Percentiles rank a stretch among this genome's conserved stretches.
Evolutionary conservation across 805 yeast species (phyloP).

Genomic region (Starmerella bombi): DNA sequence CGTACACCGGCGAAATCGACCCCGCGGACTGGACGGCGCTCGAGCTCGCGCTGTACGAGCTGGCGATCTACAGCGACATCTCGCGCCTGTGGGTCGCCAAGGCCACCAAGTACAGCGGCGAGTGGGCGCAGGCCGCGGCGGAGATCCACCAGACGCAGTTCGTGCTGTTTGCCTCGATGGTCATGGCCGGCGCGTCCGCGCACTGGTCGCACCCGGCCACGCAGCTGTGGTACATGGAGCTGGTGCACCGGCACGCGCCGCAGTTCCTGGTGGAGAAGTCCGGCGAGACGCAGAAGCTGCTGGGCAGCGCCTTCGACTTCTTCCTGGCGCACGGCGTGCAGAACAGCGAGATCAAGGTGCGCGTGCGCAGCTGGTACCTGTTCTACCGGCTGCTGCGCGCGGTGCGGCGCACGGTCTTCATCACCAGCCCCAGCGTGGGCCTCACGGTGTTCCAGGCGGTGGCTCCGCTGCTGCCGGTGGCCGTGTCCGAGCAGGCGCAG

Average conservation of each 20-base stretch:
- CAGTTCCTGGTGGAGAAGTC: conserved; percentile 33
- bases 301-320: conserved; percentile 49
- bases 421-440: conserved; percentile 31
- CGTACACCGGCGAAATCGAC: background rate
- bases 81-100: conserved; percentile 16
- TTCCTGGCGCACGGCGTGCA: conserved; percentile 79
- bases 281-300: conserved; percentile 31
- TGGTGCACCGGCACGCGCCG: conserved; percentile 64
- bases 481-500: conserved; percentile 19
- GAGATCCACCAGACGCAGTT: conserved; percentile 10
- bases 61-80: conserved; percentile 66
- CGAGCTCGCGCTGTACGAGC: conserved; percentile 77
- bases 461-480: conserved; percentile 44
- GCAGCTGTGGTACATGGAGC: conserved; percentile 70
- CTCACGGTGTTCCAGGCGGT: conserved; percentile 48
- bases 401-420: conserved; percentile 47
- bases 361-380: conserved; percentile 79
- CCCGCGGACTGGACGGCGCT: conserved; percentile 51
- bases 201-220: conserved; percentile 51
- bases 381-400: conserved; percentile 70
- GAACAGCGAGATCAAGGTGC: conserved; percentile 57
- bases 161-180: conserved; percentile 32
- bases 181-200: conserved; percentile 17
- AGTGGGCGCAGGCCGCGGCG: conserved; percentile 7
- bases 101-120: conserved; percentile 13